phyloP scores from a whole-genome alignment of 2,329 filamentous ascomycete genomes.

The Cladosporium sp. region DNA sequence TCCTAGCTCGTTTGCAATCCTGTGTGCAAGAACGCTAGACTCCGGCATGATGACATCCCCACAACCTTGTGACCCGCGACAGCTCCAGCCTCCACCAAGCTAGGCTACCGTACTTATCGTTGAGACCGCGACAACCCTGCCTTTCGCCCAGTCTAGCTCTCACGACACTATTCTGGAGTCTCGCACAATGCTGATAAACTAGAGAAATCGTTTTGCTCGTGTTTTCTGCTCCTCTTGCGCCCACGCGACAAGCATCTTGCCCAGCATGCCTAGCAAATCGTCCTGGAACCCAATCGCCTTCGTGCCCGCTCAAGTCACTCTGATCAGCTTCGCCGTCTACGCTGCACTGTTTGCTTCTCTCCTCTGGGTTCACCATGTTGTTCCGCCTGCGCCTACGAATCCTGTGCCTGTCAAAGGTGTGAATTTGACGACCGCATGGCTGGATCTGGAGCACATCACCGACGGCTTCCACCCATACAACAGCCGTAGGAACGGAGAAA shows the following conservation, averaged over 20 bases:
- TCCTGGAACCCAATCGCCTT: slow-evolving; percentile 61
- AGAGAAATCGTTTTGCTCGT: background rate
- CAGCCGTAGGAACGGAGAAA: slow-evolving; percentile 73
- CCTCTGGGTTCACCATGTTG: slow-evolving; percentile 70
- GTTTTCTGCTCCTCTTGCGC: background rate
- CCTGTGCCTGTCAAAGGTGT: slow-evolving; percentile 57
- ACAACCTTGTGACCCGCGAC: too few relatives aligned
- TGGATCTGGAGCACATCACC: slow-evolving; percentile 72
- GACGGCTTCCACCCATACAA: slow-evolving; percentile 83
- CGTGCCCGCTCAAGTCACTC: slow-evolving; percentile 72
- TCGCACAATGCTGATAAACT: background rate
- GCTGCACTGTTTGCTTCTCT: slow-evolving; percentile 66
- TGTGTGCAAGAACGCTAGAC: too few relatives aligned
- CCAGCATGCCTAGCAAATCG: slow-evolving; percentile 8
- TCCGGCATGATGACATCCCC: too few relatives aligned
- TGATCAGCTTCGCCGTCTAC: slow-evolving; percentile 74
- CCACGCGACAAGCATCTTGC: background rate
- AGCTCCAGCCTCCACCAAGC: too few relatives aligned
- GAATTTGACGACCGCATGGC: slow-evolving; percentile 82
- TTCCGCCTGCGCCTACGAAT: slow-evolving; percentile 57
- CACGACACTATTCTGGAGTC: background rate
- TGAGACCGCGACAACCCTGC: too few relatives aligned
- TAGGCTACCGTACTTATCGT: too few relatives aligned
- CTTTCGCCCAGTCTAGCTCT: background rate
- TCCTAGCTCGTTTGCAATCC: too few relatives aligned